Conservation (phyloP, 2,329 filamentous ascomycete genomes). For the Pseudocercospora pini-densiflorae region DNA sequence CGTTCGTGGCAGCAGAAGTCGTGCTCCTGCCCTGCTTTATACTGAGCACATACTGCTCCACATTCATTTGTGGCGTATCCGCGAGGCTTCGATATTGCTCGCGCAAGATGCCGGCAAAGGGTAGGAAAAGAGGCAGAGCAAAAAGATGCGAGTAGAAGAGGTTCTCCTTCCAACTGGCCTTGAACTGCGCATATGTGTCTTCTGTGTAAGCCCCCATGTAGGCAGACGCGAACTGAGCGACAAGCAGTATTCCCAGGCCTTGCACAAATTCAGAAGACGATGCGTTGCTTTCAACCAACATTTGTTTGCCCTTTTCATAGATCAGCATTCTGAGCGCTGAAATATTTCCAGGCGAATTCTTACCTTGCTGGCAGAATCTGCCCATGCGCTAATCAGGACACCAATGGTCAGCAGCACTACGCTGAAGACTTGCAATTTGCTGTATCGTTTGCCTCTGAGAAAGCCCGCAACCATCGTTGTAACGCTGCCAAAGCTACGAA, state of each 20-base stretch:
- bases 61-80: slow-evolving; percentile 55
- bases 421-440: slow-evolving; percentile 76
- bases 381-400: slow-evolving; percentile 86
- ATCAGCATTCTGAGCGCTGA: slow-evolving; percentile 11
- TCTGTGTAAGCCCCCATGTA: slow-evolving; percentile 91
- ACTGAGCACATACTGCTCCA: slow-evolving; percentile 18
- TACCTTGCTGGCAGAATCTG: slow-evolving; percentile 85
- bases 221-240: slow-evolving; percentile 88
- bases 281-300: slow-evolving; percentile 46
- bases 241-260: slow-evolving; percentile 80
- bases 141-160: slow-evolving; percentile 88
- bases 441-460: slow-evolving; percentile 83
- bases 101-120: slow-evolving; percentile 68
- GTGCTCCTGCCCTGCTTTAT: slow-evolving; percentile 11
- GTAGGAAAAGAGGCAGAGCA: slow-evolving; percentile 75
- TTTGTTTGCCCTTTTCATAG: slow-evolving; percentile 46
- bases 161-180: slow-evolving; percentile 92
- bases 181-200: slow-evolving; percentile 82
- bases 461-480: slow-evolving; percentile 93
- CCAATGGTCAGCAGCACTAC: slow-evolving; percentile 84
- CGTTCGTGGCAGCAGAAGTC: slow-evolving; percentile 10
- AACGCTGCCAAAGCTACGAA: slow-evolving; percentile 92
- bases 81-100: slow-evolving; percentile 68
- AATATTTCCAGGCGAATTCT: neutral
- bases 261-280: slow-evolving; percentile 60